Evolutionary conservation across 1,284 basidiomycete species (phyloP).

Genomic region (Sporisorium iseilematis-ciliati): DNA sequence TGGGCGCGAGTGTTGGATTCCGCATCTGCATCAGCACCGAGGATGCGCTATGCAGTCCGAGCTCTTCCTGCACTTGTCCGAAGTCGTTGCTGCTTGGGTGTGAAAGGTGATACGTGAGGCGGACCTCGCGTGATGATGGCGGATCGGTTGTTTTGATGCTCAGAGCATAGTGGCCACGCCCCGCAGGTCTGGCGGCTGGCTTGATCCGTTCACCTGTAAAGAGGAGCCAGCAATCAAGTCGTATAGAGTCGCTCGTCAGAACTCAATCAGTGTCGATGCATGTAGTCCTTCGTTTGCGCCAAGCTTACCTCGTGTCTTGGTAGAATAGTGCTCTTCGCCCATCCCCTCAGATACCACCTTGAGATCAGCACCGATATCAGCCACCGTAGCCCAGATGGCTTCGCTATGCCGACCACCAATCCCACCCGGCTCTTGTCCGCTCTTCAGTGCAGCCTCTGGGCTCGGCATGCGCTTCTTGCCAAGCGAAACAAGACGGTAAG

Average conservation of each 20-base stretch:
- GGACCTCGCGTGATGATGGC: constrained; percentile 48
- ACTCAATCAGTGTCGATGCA: neutral
- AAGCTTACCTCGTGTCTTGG: constrained; percentile 48
- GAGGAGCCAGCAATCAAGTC: neutral
- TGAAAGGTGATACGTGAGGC: constrained; percentile 53
- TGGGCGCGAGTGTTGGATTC: constrained; percentile 54
- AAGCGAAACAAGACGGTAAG: constrained; percentile 51
- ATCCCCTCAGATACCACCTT: constrained; percentile 26
- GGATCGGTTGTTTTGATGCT: constrained; percentile 49
- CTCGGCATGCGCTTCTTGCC: constrained; percentile 59
- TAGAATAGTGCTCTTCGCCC: constrained; percentile 50
- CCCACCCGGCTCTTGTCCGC: constrained; percentile 50
- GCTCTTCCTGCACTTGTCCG: constrained; percentile 53
- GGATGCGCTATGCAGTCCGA: constrained; percentile 47
- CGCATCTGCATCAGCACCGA: constrained; percentile 54
- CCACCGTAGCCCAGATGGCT: constrained; percentile 57
- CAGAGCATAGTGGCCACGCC: constrained; percentile 54
- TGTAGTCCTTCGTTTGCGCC: too few relatives aligned
- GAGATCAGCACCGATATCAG: constrained; percentile 46
- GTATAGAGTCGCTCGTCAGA: neutral
- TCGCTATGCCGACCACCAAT: constrained; percentile 56
- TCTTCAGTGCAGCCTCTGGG: constrained; percentile 45
- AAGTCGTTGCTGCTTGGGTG: constrained; percentile 53
- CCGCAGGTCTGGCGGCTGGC: constrained; percentile 47
- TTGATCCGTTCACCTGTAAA: constrained; percentile 47